These are phyloP conservation scores for Candida pseudoviswanathii DNA, from an alignment of 1,139 yeast genomes.

Conservation along the genomic window DNA sequence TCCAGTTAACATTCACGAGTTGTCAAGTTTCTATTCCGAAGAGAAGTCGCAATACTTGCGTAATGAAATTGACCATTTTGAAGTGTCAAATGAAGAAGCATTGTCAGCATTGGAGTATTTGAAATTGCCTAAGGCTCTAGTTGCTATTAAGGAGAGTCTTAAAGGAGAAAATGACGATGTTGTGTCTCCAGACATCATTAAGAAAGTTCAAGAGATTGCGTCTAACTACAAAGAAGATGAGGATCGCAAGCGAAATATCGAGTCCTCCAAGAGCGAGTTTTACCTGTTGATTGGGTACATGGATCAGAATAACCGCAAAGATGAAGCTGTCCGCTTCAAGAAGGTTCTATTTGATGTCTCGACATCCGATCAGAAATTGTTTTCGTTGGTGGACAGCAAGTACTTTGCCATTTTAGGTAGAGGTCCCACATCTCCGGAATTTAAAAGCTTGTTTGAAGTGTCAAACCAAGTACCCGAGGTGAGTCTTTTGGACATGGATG, in stretches of 20 bases:
- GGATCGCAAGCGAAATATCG: slow-evolving; percentile 26
- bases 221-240: slow-evolving; percentile 24
- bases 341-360: slow-evolving; percentile 71
- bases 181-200: slow-evolving; percentile 21
- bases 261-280: slow-evolving; percentile 41
- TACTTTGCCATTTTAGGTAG: slow-evolving; percentile 33
- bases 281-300: slow-evolving; percentile 37
- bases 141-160: slow-evolving; percentile 46
- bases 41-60: slow-evolving; percentile 81
- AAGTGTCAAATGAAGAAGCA: slow-evolving; percentile 78
- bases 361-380: slow-evolving; percentile 62
- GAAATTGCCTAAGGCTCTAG: slow-evolving; percentile 70
- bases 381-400: slow-evolving; percentile 30
- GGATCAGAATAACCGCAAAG: slow-evolving; percentile 40
- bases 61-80: slow-evolving; percentile 71
- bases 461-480: slow-evolving; percentile 26
- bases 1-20: slow-evolving; percentile 85
- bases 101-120: slow-evolving; percentile 78
- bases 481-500: slow-evolving; percentile 68
- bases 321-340: slow-evolving; percentile 59
- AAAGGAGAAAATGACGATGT: slow-evolving; percentile 6
- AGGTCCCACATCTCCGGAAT: slow-evolving; percentile 37
- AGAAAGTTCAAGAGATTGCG: slow-evolving; percentile 32
- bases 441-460: slow-evolving; percentile 30
- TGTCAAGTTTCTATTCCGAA: slow-evolving; percentile 84